Evolutionary conservation across 257 asterid genomes (phyloP), one percentile per base, ranked within the genome.

Genomic region (Solanum medicagineum): DNA sequence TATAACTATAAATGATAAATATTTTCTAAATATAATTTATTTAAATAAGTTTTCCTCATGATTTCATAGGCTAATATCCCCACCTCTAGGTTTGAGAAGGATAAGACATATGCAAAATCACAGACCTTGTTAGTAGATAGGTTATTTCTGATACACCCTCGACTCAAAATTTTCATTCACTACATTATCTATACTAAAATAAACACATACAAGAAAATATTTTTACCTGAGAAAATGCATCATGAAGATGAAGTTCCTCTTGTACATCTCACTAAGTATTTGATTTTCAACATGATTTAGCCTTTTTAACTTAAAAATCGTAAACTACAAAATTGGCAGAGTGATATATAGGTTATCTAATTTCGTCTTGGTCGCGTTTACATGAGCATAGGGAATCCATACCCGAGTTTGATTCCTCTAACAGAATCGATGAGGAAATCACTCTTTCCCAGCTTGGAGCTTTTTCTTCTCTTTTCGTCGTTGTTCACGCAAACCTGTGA

Each of bases 401-500:
- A 79, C 49, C 16, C 6, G 59, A 17, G 49, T 40, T 36, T 0
- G 51, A 85, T 7, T 49, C 60, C 26, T 29, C 42, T 79, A 47
- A 45, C 36, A 56, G 10, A 7, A 60, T 19, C 19, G 69, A 3
- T 5, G 6, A 20, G 6, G 42, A 53, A 54, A 54, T 79, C 65
- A 10, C 91, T 88, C 84, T 82, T 59, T 84, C 24, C 86, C 87
- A 3, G 24, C 84, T 87, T 87, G 84, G 69, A 84, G 51, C 36
- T 74, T 87, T 79, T 90, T 90, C 88, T 82, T 90, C 86, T 86
- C 90, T 85, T 90, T 90, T 53, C 92, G 71, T n/a, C 87, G 85
- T 56, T 89, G 92, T 29, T 90, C 92, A 59, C 85, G 90, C 85
- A 86, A 59, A 45, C 93, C 92, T 90, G 89, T 49, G 74, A 20